Percentiles rank a stretch among this genome's conserved stretches.
These are phyloP conservation scores for Malassezia cuniculi DNA, from an alignment of 1,284 basidiomycete genomes.

Conservation along the genomic window DNA sequence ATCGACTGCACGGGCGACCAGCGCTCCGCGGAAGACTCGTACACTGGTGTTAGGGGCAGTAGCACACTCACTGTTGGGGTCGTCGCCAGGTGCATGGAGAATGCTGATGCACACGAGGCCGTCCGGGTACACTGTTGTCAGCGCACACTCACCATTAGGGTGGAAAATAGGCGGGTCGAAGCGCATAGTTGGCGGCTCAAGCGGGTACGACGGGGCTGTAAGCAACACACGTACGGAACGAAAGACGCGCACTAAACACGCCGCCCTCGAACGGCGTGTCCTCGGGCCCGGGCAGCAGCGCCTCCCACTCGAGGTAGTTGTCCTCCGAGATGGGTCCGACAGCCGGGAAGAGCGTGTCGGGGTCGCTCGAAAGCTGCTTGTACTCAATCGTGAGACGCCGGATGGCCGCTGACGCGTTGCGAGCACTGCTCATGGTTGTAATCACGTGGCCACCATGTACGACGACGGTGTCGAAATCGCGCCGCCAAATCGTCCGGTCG, in stretches of 20 bases:
- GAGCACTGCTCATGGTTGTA: conserved; percentile 8
- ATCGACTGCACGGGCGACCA: conserved; percentile 98
- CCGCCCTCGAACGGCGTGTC: conserved; percentile 98
- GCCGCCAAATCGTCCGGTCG: conserved; percentile 2
- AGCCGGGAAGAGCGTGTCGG: conserved; percentile 39
- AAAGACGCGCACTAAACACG: conserved; percentile 80
- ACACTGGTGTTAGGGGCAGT: conserved; percentile 30
- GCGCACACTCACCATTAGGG: conserved; percentile 67
- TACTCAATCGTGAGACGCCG: conserved; percentile 44
- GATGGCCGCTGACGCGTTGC: conserved; percentile 26
- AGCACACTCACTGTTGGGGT: conserved; percentile 47
- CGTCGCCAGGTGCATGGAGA: conserved; percentile 91
- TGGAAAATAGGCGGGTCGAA: conserved; percentile 95
- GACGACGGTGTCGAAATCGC: neutral
- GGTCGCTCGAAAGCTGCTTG: conserved; percentile 41
- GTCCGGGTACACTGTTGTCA: conserved; percentile 64
- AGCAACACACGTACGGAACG: conserved; percentile 58
- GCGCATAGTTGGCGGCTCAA: conserved; percentile 57
- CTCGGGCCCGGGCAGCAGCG: conserved; percentile 85
- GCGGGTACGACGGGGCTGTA: conserved; percentile 37
- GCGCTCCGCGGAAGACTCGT: conserved; percentile 83
- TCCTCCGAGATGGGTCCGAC: conserved; percentile 76
- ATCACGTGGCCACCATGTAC: too few relatives aligned
- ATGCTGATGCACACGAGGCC: conserved; percentile 98
- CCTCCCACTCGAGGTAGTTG: conserved; percentile 98